Percentiles rank a stretch among this genome's conserved stretches.
Evolutionary conservation across 805 yeast genomes (phyloP).

Genomic region (Metschnikowia santaceciliae): DNA sequence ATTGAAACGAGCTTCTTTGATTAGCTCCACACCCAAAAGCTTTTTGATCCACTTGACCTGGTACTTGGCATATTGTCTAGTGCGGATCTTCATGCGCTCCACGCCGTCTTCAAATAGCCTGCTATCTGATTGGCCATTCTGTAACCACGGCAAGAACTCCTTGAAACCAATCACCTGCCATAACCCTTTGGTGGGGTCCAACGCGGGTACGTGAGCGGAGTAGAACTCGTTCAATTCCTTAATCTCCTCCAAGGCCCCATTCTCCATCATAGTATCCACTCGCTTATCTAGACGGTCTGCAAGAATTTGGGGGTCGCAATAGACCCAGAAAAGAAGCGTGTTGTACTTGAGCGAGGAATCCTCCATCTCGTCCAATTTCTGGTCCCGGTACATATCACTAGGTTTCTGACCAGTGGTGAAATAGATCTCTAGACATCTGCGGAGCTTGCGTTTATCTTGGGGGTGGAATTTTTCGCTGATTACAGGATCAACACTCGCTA

Average conservation of each 20-base stretch:
- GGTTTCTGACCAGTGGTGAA: constrained; percentile 63
- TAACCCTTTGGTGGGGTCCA: constrained; percentile 67
- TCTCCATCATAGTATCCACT: constrained; percentile 76
- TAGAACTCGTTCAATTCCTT: constrained; percentile 51
- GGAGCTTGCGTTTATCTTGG: constrained; percentile 73
- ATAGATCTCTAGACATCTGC: constrained; percentile 78
- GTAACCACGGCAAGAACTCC: constrained; percentile 75
- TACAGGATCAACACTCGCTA: constrained; percentile 60
- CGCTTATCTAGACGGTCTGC: constrained; percentile 65
- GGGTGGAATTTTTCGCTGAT: constrained; percentile 87
- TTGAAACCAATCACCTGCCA: constrained; percentile 96
- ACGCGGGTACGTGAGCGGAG: constrained; percentile 26
- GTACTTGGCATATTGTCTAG: constrained; percentile 80
- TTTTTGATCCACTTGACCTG: constrained; percentile 91
- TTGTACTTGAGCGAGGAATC: constrained; percentile 52
- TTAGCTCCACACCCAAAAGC: constrained; percentile 57
- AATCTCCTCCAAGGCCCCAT: constrained; percentile 71
- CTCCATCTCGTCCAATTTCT: constrained; percentile 40
- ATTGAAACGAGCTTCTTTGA: constrained; percentile 41
- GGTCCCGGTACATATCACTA: constrained; percentile 66
- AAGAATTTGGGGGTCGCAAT: constrained; percentile 55
- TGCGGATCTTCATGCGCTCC: constrained; percentile 75
- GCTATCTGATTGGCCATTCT: constrained; percentile 12
- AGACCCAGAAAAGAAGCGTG: constrained; percentile 78
- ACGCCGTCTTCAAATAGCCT: constrained; percentile 43